phyloP scores from a whole-genome alignment of 768 basidiomycete genomes.

The Serendipita sp. region DNA sequence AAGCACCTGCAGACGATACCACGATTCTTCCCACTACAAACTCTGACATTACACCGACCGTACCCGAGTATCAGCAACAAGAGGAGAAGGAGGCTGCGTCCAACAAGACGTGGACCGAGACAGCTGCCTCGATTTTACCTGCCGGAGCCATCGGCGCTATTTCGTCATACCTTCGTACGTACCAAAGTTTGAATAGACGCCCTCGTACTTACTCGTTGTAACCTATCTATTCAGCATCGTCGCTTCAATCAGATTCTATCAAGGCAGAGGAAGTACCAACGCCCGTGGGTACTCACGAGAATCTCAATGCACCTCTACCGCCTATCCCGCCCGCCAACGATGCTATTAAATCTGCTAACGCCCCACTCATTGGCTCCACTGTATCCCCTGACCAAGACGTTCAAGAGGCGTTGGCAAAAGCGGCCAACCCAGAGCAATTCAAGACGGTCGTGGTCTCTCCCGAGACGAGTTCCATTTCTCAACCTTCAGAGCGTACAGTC shows the following conservation, averaged over 20 bases:
- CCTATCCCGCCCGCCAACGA: background rate
- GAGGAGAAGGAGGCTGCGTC: background rate
- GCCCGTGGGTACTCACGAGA: background rate
- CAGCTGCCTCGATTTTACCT: background rate
- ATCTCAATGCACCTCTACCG: background rate
- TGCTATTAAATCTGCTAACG: background rate
- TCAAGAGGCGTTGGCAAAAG: background rate
- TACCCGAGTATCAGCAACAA: background rate
- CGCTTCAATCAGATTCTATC: too few species aligned
- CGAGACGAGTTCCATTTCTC: background rate
- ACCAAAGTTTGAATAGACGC: background rate
- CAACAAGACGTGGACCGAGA: background rate
- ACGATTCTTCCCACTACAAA: background rate
- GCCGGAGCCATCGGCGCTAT: background rate
- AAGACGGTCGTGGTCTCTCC: background rate
- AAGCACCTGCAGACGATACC: background rate
- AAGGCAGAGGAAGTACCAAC: background rate
- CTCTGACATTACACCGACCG: background rate
- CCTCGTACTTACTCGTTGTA: background rate
- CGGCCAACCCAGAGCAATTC: background rate
- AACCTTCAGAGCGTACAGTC: background rate
- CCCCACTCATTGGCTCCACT: background rate
- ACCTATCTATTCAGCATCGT: background rate
- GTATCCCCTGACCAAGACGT: background rate
- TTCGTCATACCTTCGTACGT: background rate